These are phyloP conservation scores for Podospora appendiculata DNA, from an alignment of 495 filamentous ascomycete genomes.

Conservation along the genomic window DNA sequence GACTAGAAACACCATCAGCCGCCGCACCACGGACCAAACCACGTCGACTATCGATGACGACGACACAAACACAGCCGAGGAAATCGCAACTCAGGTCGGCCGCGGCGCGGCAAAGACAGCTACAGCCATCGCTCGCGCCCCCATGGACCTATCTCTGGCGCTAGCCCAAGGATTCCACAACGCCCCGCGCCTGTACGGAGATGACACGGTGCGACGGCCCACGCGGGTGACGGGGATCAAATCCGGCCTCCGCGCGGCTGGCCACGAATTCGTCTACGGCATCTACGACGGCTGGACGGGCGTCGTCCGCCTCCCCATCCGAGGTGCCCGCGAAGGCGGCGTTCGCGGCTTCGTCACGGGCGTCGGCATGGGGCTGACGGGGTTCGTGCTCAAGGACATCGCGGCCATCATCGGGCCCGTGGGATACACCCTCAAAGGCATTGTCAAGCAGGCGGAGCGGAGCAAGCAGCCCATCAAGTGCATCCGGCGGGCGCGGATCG, in stretches of 20 bases:
- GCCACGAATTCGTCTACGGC: constrained; percentile 60
- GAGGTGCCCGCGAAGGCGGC: constrained; percentile 50
- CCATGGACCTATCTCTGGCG: constrained; percentile 64
- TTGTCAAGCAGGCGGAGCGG: constrained; percentile 46
- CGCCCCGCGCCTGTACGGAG: constrained; percentile 68
- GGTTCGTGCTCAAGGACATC: constrained; percentile 64
- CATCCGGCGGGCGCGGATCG: constrained; percentile 40
- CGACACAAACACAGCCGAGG: constrained; percentile 28
- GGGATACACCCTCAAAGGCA: constrained; percentile 60
- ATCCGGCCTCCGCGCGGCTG: constrained; percentile 58
- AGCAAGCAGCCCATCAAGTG: constrained; percentile 37
- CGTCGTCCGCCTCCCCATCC: constrained; percentile 56
- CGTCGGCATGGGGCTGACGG: constrained; percentile 65
- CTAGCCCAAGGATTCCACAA: constrained; percentile 79
- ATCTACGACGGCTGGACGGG: constrained; percentile 69
- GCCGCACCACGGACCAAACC: constrained; percentile 8
- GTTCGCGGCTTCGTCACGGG: constrained; percentile 56
- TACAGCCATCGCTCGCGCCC: constrained; percentile 40
- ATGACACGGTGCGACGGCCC: constrained; percentile 37
- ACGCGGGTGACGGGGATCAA: constrained; percentile 57
- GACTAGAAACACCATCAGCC: constrained; percentile 12
- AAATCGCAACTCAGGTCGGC: constrained; percentile 36
- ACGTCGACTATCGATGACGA: constrained; percentile 20
- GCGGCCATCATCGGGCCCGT: constrained; percentile 55
- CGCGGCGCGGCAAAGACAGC: constrained; percentile 31